These are phyloP conservation scores for Leccinum variicolor DNA, from an alignment of 768 basidiomycete species.

Conservation along the genomic window DNA sequence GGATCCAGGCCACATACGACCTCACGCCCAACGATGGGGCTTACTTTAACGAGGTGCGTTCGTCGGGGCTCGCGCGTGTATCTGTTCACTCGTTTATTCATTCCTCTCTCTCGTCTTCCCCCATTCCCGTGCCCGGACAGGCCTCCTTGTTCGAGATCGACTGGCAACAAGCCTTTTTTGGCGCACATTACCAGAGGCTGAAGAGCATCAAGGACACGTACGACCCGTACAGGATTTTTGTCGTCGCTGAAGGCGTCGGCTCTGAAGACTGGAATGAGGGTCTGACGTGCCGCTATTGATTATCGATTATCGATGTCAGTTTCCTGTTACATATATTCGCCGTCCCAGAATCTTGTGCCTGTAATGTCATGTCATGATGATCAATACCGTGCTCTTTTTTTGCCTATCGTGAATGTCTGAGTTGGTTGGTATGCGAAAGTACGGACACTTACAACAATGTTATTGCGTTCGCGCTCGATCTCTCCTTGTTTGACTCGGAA, in stretches of 20 bases:
- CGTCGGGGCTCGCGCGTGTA: background rate
- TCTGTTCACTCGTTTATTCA: background rate
- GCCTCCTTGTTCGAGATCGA: constrained; percentile 42
- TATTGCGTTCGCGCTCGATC: too few relatives aligned
- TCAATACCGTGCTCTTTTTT: too few relatives aligned
- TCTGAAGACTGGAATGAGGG: constrained; percentile 46
- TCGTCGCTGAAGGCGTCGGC: constrained; percentile 43
- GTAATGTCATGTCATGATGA: too few relatives aligned
- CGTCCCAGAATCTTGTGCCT: too few relatives aligned
- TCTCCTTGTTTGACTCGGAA: too few relatives aligned
- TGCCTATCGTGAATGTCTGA: too few relatives aligned
- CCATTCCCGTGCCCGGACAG: constrained; percentile 17
- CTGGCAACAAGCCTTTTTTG: constrained; percentile 45
- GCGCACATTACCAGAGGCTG: constrained; percentile 39
- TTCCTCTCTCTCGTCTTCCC: too few relatives aligned
- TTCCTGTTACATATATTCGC: too few relatives aligned
- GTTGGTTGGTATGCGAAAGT: too few relatives aligned
- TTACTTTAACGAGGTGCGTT: constrained; percentile 45
- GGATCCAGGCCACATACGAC: constrained; percentile 27
- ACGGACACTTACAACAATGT: too few relatives aligned
- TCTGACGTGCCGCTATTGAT: constrained; percentile 20
- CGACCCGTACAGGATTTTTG: constrained; percentile 43
- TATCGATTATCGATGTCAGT: too few relatives aligned
- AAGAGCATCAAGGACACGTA: constrained; percentile 43
- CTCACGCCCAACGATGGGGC: constrained; percentile 35